phyloP scores from a whole-genome alignment of 2,329 filamentous ascomycete genomes.

The Colletotrichum sp. region DNA sequence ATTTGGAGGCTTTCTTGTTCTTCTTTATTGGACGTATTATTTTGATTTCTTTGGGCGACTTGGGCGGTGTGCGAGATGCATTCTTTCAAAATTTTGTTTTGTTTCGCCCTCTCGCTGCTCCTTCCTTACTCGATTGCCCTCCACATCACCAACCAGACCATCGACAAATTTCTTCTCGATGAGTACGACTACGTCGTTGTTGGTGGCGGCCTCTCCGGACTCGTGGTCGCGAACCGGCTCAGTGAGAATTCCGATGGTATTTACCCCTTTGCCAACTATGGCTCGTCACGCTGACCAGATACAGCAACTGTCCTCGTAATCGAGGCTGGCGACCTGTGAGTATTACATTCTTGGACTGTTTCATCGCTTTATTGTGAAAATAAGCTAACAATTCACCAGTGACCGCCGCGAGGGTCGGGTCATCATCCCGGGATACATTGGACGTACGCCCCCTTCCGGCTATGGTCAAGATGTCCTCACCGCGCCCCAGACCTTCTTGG shows the following conservation, averaged over 20 bases:
- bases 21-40: not conserved
- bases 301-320: constrained; percentile 23
- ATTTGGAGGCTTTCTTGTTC: not conserved
- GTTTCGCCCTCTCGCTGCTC: not conserved
- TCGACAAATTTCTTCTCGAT: not conserved
- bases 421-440: constrained; percentile 23
- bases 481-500: constrained; percentile 33
- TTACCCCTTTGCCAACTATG: not conserved
- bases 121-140: not conserved
- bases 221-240: constrained; percentile 48
- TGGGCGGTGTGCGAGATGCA: not conserved
- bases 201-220: constrained; percentile 51
- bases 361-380: too few species aligned
- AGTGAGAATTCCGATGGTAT: constrained; percentile 37
- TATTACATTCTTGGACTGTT: not conserved
- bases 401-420: constrained; percentile 20
- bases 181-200: constrained; percentile 45
- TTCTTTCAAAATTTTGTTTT: not conserved
- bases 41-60: not conserved
- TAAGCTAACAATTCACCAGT: not conserved
- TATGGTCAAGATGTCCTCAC: constrained; percentile 36
- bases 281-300: not conserved
- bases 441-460: constrained; percentile 4
- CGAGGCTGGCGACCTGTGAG: constrained; percentile 24
- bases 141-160: constrained; percentile 9